phyloP scores from a whole-genome alignment of 2,329 filamentous ascomycete genomes.

The Fusarium equiseti region DNA sequence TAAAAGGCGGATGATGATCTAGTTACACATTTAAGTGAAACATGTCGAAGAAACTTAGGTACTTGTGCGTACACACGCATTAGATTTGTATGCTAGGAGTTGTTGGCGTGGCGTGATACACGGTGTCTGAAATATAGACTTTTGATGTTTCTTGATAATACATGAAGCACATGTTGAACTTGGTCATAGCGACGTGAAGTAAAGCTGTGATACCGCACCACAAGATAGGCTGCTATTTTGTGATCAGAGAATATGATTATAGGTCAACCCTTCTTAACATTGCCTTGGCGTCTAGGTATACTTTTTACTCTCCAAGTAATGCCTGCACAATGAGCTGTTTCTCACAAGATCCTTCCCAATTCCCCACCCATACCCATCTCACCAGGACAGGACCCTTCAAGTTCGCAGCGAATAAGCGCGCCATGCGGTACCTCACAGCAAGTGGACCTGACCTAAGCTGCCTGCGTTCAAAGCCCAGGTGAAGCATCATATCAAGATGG shows the following conservation, averaged over 20 bases:
- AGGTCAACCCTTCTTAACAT: background rate
- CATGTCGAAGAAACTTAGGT: background rate
- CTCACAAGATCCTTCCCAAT: constrained; percentile 28
- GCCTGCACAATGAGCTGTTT: constrained; percentile 34
- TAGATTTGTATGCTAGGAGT: constrained; percentile 13
- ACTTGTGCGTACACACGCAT: constrained; percentile 7
- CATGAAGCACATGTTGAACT: background rate
- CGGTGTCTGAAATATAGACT: constrained; percentile 6
- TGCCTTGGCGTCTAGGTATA: background rate
- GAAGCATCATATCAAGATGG: constrained; percentile 1
- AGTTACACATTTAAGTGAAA: constrained; percentile 8
- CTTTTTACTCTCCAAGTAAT: background rate
- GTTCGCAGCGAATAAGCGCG: background rate
- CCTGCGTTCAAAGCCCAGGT: background rate
- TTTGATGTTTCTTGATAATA: background rate
- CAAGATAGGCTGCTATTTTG: background rate
- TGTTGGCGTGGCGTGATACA: constrained; percentile 26
- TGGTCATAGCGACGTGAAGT: background rate
- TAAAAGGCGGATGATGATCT: constrained; percentile 30
- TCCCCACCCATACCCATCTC: constrained; percentile 26
- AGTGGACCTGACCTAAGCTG: constrained; percentile 5
- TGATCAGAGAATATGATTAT: background rate
- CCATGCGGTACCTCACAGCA: constrained; percentile 7
- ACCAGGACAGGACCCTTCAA: constrained; percentile 1
- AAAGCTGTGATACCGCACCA: background rate